Evolutionary conservation across 1,139 yeast genomes (phyloP).

Genomic region (Meyerozyma smithsonii): DNA sequence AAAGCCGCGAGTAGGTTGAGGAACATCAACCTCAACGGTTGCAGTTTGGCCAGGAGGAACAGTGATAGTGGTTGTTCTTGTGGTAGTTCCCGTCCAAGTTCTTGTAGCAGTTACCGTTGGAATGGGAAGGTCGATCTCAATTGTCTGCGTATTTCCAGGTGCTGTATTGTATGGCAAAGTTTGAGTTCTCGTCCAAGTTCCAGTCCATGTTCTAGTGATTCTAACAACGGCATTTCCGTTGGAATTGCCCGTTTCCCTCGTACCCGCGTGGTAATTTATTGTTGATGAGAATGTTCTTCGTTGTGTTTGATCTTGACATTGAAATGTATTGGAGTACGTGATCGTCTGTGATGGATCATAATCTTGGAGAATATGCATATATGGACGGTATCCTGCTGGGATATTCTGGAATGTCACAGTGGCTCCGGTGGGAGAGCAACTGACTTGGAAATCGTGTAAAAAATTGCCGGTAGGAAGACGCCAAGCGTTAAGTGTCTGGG

Average conservation of each 20-base stretch:
- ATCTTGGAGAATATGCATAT: constrained; percentile 16
- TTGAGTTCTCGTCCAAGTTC: constrained; percentile 16
- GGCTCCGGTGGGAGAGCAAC: constrained; percentile 14
- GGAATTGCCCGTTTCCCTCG: constrained; percentile 14
- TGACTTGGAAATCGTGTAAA: constrained; percentile 7
- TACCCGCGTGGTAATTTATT: neutral
- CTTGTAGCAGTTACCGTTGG: constrained; percentile 9
- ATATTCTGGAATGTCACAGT: constrained; percentile 16
- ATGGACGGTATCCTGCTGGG: constrained; percentile 32
- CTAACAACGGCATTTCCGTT: constrained; percentile 19
- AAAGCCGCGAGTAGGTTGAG: constrained; percentile 14
- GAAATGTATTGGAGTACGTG: constrained; percentile 12
- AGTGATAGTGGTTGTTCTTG: constrained; percentile 5
- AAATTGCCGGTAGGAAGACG: constrained; percentile 12
- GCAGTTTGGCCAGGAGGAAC: constrained; percentile 11
- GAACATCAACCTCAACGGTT: constrained; percentile 14
- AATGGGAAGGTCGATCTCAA: constrained; percentile 12
- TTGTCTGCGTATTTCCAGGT: constrained; percentile 11
- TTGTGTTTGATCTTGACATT: constrained; percentile 9
- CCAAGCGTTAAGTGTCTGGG: constrained; percentile 22
- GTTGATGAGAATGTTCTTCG: neutral
- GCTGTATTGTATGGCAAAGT: constrained; percentile 12
- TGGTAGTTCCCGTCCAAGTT: constrained; percentile 5
- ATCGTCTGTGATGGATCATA: neutral
- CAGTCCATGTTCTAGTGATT: constrained; percentile 22